These are phyloP conservation scores for Gonium pectorale DNA, from an alignment of 139 green algal genomes.

Conservation along the genomic window DNA sequence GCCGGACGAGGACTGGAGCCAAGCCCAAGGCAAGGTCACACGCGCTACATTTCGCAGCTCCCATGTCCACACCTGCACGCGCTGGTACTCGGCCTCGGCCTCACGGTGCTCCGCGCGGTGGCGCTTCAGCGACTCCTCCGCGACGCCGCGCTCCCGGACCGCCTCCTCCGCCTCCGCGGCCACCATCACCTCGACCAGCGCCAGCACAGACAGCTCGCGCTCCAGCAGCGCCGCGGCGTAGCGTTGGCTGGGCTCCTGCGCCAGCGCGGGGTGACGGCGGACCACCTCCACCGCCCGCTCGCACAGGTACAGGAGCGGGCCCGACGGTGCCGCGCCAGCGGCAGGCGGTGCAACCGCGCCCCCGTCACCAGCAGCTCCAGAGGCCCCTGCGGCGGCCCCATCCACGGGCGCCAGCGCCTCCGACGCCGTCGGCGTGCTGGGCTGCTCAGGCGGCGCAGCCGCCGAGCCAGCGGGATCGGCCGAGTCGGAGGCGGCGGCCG, in stretches of 20 bases:
- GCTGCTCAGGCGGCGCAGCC: conserved; percentile 5
- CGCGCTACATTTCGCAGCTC: not conserved
- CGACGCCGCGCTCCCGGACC: conserved; percentile 52
- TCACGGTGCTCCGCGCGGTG: conserved; percentile 56
- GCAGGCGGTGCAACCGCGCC: not conserved
- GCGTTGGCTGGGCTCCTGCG: conserved; percentile 57
- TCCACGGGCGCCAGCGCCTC: no score
- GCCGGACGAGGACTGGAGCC: no score
- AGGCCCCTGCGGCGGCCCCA: no score
- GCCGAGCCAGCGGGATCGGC: not conserved
- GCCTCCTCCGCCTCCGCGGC: conserved; percentile 64
- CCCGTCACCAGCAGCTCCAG: not conserved
- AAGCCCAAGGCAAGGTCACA: no score
- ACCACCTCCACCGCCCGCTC: conserved; percentile 68
- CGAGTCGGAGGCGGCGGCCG: no score
- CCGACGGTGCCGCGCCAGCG: conserved; percentile 2
- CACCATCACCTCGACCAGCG: conserved; percentile 80
- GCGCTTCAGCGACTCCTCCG: conserved; percentile 61
- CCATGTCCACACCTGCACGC: conserved; percentile 52
- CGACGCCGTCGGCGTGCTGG: conserved; percentile 17
- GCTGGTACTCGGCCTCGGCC: conserved; percentile 69
- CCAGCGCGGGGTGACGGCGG: conserved; percentile 53
- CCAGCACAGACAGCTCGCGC: conserved; percentile 73
- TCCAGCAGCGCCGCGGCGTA: conserved; percentile 81
- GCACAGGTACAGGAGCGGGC: conserved; percentile 60